A percentile compares a stretch with the other conserved stretches of the same genome.
phyloP scores from a whole-genome alignment of 208 protist genomes.

The Naegleria fowleri region DNA sequence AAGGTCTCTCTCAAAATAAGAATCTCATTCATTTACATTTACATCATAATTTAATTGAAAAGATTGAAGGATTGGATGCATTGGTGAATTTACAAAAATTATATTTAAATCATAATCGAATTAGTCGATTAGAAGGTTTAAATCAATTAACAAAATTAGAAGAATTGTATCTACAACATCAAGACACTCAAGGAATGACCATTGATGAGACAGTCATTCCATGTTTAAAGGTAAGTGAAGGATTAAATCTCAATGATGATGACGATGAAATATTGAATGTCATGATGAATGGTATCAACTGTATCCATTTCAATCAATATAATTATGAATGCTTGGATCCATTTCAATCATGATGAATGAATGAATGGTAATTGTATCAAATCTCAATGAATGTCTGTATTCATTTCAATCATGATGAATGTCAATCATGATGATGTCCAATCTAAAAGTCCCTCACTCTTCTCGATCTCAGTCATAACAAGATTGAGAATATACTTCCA shows the following conservation, averaged over 20 bases:
- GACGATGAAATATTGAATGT: too few relatives aligned
- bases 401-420: too few relatives aligned
- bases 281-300: too few relatives aligned
- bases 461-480: neutral
- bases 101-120: conserved; percentile 20
- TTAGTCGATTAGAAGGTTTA: neutral
- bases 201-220: neutral
- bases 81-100: conserved; percentile 30
- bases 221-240: too few relatives aligned
- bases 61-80: conserved; percentile 17
- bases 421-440: too few relatives aligned
- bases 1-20: neutral
- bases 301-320: too few relatives aligned
- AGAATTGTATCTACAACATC: neutral
- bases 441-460: neutral
- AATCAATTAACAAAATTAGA: neutral
- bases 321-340: too few relatives aligned
- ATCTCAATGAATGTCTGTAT: too few relatives aligned
- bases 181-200: neutral
- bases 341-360: too few relatives aligned
- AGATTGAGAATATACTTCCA: neutral
- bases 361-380: too few relatives aligned
- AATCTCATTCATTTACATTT: conserved; percentile 12
- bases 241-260: too few relatives aligned
- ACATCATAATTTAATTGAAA: conserved; percentile 27